Conservation (phyloP, 495 filamentous ascomycete species). For the Halenospora varia region DNA sequence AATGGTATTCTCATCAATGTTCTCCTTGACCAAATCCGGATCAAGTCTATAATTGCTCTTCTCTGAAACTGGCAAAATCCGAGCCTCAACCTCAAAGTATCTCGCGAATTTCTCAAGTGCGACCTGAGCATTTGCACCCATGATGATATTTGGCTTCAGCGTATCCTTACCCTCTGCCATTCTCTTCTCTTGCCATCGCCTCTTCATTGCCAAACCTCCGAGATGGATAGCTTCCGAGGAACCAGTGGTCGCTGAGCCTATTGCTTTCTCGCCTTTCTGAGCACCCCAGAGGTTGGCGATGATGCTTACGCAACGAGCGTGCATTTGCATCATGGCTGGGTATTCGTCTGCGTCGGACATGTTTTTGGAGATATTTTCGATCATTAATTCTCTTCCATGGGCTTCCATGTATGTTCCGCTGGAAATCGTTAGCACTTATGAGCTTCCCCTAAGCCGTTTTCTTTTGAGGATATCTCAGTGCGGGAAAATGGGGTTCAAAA, state of each 20-base stretch:
- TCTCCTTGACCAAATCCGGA: constrained; percentile 57
- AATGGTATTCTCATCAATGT: constrained; percentile 75
- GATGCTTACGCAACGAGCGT: constrained; percentile 67
- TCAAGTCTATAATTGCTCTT: constrained; percentile 61
- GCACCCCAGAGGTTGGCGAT: constrained; percentile 66
- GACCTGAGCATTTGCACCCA: constrained; percentile 76
- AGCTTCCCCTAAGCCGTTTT: background rate
- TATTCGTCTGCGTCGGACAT: constrained; percentile 70
- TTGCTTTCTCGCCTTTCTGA: constrained; percentile 59
- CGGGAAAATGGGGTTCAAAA: too few relatives aligned
- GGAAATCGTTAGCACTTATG: background rate
- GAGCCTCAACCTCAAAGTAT: constrained; percentile 74
- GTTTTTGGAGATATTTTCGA: constrained; percentile 68
- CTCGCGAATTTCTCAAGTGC: constrained; percentile 70
- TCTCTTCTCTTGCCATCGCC: constrained; percentile 68
- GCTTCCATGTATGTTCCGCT: constrained; percentile 65
- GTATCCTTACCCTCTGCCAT: constrained; percentile 56
- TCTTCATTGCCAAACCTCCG: constrained; percentile 74
- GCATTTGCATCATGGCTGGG: constrained; percentile 69
- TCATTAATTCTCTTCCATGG: constrained; percentile 59
- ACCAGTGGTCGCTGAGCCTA: constrained; percentile 70
- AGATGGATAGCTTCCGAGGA: constrained; percentile 73
- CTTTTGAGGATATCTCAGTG: too few relatives aligned
- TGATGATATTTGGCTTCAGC: constrained; percentile 66
- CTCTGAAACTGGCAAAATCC: constrained; percentile 63